Conservation (phyloP, 257 asterid genomes). For the Ocimum tenuiflorum region DNA sequence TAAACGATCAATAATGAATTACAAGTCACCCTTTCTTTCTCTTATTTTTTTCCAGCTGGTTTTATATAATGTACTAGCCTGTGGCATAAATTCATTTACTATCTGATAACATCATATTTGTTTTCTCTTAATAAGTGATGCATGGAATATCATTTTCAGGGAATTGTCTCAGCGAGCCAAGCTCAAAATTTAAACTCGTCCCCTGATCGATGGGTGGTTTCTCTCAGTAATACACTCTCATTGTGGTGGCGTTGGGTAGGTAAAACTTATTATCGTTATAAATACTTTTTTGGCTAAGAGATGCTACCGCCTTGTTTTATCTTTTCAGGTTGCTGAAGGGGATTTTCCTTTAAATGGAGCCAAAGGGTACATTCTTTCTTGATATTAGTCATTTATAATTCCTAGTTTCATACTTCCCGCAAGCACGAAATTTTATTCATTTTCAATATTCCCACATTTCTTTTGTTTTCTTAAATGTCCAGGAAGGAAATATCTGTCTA, state of each 20-base stretch:
- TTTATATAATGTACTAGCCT: not conserved
- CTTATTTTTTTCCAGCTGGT: not conserved
- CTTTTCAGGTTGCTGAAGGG: slow-evolving; percentile 75
- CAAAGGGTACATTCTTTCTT: slow-evolving; percentile 54
- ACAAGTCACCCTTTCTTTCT: not conserved
- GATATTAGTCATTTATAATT: slow-evolving; percentile 12
- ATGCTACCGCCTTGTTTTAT: slow-evolving; percentile 10
- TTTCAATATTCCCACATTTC: not conserved
- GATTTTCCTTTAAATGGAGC: slow-evolving; percentile 58
- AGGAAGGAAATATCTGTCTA: slow-evolving; percentile 70
- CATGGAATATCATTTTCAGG: slow-evolving; percentile 36
- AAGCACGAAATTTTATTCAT: not conserved
- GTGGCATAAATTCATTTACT: not conserved
- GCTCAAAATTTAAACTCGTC: slow-evolving; percentile 32
- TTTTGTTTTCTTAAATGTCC: slow-evolving; percentile 21
- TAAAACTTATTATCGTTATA: slow-evolving; percentile 7
- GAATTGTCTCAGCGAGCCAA: slow-evolving; percentile 45
- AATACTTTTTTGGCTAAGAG: slow-evolving; percentile 13
- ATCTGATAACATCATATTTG: not conserved
- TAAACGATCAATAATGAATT: not conserved
- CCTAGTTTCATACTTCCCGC: not conserved
- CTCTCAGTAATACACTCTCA: slow-evolving; percentile 50
- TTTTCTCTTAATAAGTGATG: slow-evolving; percentile 9
- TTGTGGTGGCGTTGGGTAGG: slow-evolving; percentile 94
- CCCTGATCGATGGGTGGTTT: slow-evolving; percentile 59